phyloP scores from a whole-genome alignment of 805 yeast genomes.

The Brettanomyces custersianus region DNA sequence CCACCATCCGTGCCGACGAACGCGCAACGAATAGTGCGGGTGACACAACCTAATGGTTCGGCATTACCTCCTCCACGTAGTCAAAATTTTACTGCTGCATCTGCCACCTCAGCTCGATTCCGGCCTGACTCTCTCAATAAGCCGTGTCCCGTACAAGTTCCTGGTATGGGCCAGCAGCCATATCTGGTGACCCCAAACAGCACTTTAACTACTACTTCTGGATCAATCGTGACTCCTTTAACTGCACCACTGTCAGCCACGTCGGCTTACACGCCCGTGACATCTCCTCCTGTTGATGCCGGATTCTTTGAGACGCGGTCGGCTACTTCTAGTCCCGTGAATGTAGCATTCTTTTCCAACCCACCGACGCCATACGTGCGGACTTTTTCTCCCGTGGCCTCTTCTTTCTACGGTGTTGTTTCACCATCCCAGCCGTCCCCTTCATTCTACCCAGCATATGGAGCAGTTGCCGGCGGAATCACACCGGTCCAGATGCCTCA shows the following conservation, averaged over 20 bases:
- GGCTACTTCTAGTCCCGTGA: constrained; percentile 1
- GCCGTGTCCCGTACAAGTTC: constrained; percentile 23
- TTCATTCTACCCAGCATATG: background rate
- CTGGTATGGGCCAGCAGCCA: constrained; percentile 8
- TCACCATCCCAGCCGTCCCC: background rate
- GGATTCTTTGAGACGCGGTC: background rate
- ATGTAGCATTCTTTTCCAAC: constrained; percentile 2
- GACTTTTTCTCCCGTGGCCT: background rate
- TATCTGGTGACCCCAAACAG: constrained; percentile 5
- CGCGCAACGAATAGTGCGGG: constrained; percentile 3
- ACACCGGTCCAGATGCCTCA: background rate
- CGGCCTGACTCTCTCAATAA: constrained; percentile 22
- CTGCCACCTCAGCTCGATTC: too few relatives aligned
- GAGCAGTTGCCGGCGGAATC: background rate
- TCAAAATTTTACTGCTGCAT: constrained; percentile 9
- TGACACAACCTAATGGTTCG: constrained; percentile 16
- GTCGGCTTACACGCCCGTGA: background rate
- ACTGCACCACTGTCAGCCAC: constrained; percentile 5
- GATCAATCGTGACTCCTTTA: background rate
- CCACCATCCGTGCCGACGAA: constrained; percentile 7
- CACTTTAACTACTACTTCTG: constrained; percentile 2
- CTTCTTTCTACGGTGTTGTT: background rate
- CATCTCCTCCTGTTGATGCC: background rate
- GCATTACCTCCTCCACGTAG: constrained; percentile 25
- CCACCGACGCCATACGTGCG: constrained; percentile 6